Evolutionary conservation across 257 asterid genomes (phyloP).

Genomic region (Schizonepeta tenuifolia): DNA sequence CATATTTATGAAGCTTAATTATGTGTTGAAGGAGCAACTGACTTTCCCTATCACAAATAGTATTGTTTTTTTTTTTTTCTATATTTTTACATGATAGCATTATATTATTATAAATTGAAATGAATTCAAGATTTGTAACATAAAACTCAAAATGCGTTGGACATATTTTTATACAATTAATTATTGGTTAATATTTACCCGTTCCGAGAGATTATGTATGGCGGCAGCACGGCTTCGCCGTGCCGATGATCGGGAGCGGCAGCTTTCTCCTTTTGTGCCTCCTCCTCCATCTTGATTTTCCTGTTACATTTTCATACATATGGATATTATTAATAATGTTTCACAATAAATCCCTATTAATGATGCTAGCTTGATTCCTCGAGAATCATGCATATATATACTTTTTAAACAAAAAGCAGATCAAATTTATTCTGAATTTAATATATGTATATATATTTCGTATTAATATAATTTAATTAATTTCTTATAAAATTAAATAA

Average conservation of each 20-base stretch:
- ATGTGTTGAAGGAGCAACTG: no score
- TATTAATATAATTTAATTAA: background rate
- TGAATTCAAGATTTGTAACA: no score
- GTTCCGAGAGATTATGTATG: slow-evolving; percentile 69
- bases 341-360: background rate
- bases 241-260: slow-evolving; percentile 46
- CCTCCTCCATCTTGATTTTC: slow-evolving; percentile 55
- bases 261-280: slow-evolving; percentile 42
- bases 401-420: background rate
- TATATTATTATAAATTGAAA: no score
- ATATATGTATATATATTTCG: background rate
- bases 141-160: background rate
- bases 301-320: slow-evolving; percentile 30
- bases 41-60: no score
- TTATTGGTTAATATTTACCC: slow-evolving; percentile 38
- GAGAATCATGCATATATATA: no score
- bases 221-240: slow-evolving; percentile 69
- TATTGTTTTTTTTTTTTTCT: no score
- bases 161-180: no score
- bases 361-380: no score
- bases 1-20: no score
- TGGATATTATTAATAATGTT: background rate
- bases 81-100: no score
- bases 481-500: background rate
- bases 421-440: background rate